These are phyloP conservation scores for Quercus dentata DNA, from an alignment of 306 rosid genomes.

Conservation along the genomic window DNA sequence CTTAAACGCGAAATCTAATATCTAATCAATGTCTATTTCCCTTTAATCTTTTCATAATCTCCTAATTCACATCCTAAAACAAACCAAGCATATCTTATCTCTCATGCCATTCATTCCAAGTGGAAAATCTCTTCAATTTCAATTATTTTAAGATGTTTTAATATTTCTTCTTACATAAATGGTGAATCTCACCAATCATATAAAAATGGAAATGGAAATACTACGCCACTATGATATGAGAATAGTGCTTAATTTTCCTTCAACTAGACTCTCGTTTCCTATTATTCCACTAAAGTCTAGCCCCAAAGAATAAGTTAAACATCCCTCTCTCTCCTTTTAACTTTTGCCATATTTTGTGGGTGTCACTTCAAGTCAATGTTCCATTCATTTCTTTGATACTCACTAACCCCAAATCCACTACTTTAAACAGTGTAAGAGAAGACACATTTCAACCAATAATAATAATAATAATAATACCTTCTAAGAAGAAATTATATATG, in stretches of 20 bases:
- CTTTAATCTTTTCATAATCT: neutral
- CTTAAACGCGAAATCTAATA: neutral
- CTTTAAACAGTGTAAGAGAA: neutral
- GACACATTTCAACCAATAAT: neutral
- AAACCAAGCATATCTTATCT: slow-evolving; percentile 9
- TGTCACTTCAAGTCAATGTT: neutral
- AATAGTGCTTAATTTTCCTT: too few relatives aligned
- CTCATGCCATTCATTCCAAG: neutral
- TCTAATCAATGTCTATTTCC: neutral
- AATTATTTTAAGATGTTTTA: too few relatives aligned
- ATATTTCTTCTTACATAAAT: too few relatives aligned
- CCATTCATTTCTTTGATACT: slow-evolving; percentile 18
- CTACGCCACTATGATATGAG: too few relatives aligned
- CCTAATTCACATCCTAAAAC: neutral
- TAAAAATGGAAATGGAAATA: too few relatives aligned
- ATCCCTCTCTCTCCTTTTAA: too few relatives aligned
- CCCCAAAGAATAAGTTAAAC: too few relatives aligned
- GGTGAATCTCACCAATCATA: too few relatives aligned
- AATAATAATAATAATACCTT: too few relatives aligned
- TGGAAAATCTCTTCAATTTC: neutral
- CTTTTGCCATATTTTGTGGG: neutral
- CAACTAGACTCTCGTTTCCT: neutral
- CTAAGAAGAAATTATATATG: too few relatives aligned
- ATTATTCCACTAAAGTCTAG: neutral
- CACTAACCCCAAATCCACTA: neutral